Conservation (phyloP, 352 stramenopile genomes). For the Phytopythium sindhum region DNA sequence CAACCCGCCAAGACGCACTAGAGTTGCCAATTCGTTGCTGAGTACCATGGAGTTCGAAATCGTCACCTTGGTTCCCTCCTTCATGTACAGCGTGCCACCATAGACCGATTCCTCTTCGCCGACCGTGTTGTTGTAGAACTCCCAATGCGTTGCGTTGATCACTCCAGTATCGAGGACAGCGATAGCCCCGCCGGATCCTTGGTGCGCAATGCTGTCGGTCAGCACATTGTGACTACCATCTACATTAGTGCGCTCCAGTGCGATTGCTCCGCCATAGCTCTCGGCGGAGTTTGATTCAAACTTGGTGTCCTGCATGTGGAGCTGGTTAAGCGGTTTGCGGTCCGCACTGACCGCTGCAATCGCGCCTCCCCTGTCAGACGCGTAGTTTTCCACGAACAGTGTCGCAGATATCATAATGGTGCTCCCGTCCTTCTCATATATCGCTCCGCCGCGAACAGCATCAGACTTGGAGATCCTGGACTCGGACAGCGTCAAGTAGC, state of each 20-base stretch:
- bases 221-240: slow-evolving; percentile 17
- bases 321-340: neutral
- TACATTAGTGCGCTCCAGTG: slow-evolving; percentile 25
- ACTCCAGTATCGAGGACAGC: slow-evolving; percentile 17
- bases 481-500: slow-evolving; percentile 14
- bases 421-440: slow-evolving; percentile 22
- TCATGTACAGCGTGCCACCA: slow-evolving; percentile 26
- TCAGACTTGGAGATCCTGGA: slow-evolving; percentile 14
- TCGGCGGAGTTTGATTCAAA: slow-evolving; percentile 23
- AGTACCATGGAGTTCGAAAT: slow-evolving; percentile 27
- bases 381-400: slow-evolving; percentile 24
- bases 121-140: slow-evolving; percentile 38
- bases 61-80: slow-evolving; percentile 12
- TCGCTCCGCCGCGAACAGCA: slow-evolving; percentile 21
- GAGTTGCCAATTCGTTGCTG: slow-evolving; percentile 24
- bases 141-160: slow-evolving; percentile 18
- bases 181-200: slow-evolving; percentile 25
- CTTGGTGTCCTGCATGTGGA: slow-evolving; percentile 19
- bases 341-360: slow-evolving; percentile 13
- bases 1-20: slow-evolving; percentile 30
- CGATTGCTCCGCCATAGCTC: slow-evolving; percentile 25
- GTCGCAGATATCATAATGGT: slow-evolving; percentile 17
- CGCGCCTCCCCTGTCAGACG: slow-evolving; percentile 20
- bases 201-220: slow-evolving; percentile 13
- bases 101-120: slow-evolving; percentile 12